phyloP scores from a whole-genome alignment of 2,329 filamentous ascomycete genomes.

The Aspergillus bombycis region DNA sequence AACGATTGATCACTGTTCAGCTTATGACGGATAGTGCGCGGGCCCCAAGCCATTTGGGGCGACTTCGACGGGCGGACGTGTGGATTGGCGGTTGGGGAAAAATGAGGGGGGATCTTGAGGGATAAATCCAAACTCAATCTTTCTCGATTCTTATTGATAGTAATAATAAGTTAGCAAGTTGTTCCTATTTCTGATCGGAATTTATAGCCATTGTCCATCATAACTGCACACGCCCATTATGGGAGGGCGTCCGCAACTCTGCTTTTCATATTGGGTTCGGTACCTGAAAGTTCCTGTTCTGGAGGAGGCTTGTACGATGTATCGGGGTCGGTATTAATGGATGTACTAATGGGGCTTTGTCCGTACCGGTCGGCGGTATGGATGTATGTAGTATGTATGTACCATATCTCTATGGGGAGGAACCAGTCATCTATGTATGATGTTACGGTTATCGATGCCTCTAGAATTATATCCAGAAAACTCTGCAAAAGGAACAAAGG shows the following conservation, averaged over 20 bases:
- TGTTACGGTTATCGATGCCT: background rate
- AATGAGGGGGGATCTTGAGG: background rate
- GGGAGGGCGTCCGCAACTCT: background rate
- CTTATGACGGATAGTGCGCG: conserved; percentile 7
- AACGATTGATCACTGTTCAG: background rate
- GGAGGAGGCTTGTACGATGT: background rate
- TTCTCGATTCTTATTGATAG: background rate
- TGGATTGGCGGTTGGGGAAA: conserved; percentile 4
- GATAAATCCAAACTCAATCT: conserved; percentile 1
- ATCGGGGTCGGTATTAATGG: background rate
- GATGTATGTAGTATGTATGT: background rate
- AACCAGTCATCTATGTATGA: background rate
- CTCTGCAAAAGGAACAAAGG: background rate
- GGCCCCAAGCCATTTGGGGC: conserved; percentile 3
- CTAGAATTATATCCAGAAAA: background rate
- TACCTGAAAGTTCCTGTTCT: background rate
- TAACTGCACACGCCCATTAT: background rate
- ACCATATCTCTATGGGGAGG: background rate
- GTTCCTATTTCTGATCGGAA: background rate
- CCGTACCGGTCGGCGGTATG: background rate
- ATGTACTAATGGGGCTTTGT: background rate
- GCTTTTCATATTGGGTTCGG: conserved; percentile 5
- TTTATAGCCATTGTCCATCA: background rate
- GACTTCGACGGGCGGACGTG: background rate
- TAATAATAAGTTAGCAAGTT: background rate